Base-by-base conservation (phyloP, 2,329 filamentous ascomycete species). In the Hortaea sp. region DNA sequence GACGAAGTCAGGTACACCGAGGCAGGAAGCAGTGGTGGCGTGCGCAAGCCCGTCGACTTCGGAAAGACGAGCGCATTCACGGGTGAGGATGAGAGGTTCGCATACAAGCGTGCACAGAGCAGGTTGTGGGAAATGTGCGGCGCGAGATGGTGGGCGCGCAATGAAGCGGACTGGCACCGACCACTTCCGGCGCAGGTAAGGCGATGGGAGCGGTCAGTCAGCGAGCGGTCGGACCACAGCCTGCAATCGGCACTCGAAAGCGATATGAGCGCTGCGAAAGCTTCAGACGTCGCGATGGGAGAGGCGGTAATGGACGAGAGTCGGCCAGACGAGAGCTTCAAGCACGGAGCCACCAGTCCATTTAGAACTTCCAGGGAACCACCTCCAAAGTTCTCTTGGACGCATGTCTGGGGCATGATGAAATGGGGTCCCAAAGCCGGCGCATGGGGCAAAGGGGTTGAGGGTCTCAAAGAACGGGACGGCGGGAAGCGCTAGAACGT, bases 41-140 rank as follows among this genome's bases (percentile, higher is more conserved):
- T 35, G 9, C 70, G 9, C 10, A 11, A 12, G 7, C n/a, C 34
- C 34, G 13, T 69, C 0, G 76, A 90, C 58, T 92, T 90, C 58
- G 76, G 72, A 42, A 79, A 82, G 52, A 75, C 81, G 0, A 69
- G 73, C 7, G 79, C 77, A 0, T 84, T 90, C 57, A 89, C 83
- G 0, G 86, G 86, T 9, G 84, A 89, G 61, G 86, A 90, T 62
- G 85, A 90, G 63, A 73, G 79, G 9, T 92, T 92, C 61, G 85
- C 85, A 0, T 89, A 88, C 56, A 86, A 86, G 64, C 74, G 86
- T 27, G 86, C 85, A 1, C 73, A 79, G 39, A 86, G 82, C 53
- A 71, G 86, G n/a, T 68, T 92, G 3, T 92, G 85, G 85, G 85
- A 92, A 66, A 79, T 92, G 61, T 90, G 85, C 63, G 79, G 84